phyloP scores from a whole-genome alignment of 2,329 filamentous ascomycete species.

The Diaporthe sp. region DNA sequence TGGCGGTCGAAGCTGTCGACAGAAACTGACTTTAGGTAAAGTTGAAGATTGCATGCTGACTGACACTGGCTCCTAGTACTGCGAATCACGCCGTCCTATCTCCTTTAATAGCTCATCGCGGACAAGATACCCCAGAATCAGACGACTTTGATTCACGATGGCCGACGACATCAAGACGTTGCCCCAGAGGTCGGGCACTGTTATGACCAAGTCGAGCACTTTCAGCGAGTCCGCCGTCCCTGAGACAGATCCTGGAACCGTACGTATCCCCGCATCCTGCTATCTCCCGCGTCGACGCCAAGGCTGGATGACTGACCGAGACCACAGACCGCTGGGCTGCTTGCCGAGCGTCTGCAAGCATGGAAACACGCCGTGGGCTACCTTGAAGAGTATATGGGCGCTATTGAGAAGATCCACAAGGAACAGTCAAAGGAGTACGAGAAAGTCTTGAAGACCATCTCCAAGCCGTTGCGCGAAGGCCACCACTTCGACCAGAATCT shows the following conservation, averaged over 20 bases:
- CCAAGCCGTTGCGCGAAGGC: conserved; percentile 86
- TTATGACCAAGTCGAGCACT: conserved; percentile 48
- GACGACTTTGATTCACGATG: conserved; percentile 32
- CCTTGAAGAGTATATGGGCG: conserved; percentile 88
- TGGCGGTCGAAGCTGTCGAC: background rate
- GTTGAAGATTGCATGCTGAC: background rate
- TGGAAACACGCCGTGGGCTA: conserved; percentile 97
- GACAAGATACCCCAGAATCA: background rate
- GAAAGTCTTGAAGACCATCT: conserved; percentile 92
- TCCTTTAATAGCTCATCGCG: background rate
- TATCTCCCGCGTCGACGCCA: background rate
- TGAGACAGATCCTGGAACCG: conserved; percentile 69
- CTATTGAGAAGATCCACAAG: conserved; percentile 88
- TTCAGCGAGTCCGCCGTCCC: conserved; percentile 70
- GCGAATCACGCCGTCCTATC: background rate
- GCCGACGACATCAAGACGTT: conserved; percentile 38
- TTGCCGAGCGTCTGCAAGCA: conserved; percentile 88
- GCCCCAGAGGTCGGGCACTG: conserved; percentile 42
- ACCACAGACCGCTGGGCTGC: conserved; percentile 78
- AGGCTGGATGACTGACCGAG: conserved; percentile 23
- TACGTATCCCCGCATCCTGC: conserved; percentile 52
- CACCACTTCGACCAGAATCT: conserved; percentile 93
- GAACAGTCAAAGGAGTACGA: conserved; percentile 94
- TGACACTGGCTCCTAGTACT: background rate
- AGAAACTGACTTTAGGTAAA: conserved; percentile 2